Evolutionary conservation across 1,139 yeast species (phyloP).

Genomic region (Protomyces macrosporus): DNA sequence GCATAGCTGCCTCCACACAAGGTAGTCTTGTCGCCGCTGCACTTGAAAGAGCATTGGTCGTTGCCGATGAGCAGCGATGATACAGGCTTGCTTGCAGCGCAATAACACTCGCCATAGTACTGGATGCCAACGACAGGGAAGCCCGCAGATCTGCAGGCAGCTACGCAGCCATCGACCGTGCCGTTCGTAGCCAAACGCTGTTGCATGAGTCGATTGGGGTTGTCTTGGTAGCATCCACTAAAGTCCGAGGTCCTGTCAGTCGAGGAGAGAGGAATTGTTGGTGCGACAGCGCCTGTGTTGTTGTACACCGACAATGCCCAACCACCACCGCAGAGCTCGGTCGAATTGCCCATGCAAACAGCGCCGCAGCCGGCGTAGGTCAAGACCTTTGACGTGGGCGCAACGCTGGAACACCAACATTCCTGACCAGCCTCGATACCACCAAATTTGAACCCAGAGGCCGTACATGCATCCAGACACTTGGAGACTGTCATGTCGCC

Average conservation of each 20-base stretch:
- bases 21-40: conserved; percentile 25
- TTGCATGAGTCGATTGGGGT: conserved; percentile 16
- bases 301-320: conserved; percentile 18
- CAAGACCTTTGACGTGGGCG: background rate
- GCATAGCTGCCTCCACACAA: conserved; percentile 22
- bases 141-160: conserved; percentile 10
- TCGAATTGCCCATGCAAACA: conserved; percentile 23
- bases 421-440: conserved; percentile 26
- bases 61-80: conserved; percentile 7
- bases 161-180: conserved; percentile 24
- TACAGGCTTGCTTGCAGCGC: conserved; percentile 14
- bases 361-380: conserved; percentile 12
- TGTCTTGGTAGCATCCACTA: conserved; percentile 16
- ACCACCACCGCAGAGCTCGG: conserved; percentile 22
- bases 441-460: conserved; percentile 20
- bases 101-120: conserved; percentile 24
- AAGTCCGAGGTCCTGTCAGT: conserved; percentile 4
- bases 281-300: conserved; percentile 9
- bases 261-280: conserved; percentile 7
- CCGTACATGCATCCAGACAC: conserved; percentile 15
- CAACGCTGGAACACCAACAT: conserved; percentile 25
- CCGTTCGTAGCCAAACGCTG: conserved; percentile 1
- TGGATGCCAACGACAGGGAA: conserved; percentile 25
- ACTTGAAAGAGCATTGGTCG: conserved; percentile 15
- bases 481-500: conserved; percentile 16